Evolutionary conservation across 805 yeast species (phyloP).

Genomic region (Pichia thaimueangensis): DNA sequence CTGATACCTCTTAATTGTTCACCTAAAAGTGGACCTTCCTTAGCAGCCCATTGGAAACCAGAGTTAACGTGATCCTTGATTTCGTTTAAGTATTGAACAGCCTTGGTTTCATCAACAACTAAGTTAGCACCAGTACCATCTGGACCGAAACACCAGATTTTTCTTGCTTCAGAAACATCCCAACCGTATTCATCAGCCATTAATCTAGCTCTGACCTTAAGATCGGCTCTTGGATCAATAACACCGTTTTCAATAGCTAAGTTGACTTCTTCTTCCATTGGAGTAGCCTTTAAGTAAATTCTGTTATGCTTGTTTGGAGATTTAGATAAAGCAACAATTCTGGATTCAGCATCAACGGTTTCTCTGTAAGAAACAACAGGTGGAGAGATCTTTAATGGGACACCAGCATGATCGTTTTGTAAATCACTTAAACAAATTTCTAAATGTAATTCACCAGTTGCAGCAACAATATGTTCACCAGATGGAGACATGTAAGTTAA

Average conservation of each 20-base stretch:
- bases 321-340: conserved; percentile 94
- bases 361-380: conserved; percentile 99
- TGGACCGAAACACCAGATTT: conserved; percentile 99
- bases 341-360: conserved; percentile 90
- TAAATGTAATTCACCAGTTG: conserved; percentile 99
- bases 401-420: conserved; percentile 99
- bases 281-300: conserved; percentile 95
- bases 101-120: conserved; percentile 99
- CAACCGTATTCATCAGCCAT: conserved; percentile 98
- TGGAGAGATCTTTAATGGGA: conserved; percentile 95
- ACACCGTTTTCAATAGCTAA: conserved; percentile 89
- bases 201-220: conserved; percentile 98
- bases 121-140: conserved; percentile 98
- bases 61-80: conserved; percentile 99
- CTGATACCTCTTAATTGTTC: conserved; percentile 95
- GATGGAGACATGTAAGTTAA: conserved; percentile 79
- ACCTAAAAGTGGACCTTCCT: conserved; percentile 98
- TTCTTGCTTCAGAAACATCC: conserved; percentile 99
- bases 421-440: conserved; percentile 95
- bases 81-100: conserved; percentile 97
- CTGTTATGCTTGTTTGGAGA: conserved; percentile 99
- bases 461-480: conserved; percentile 99
- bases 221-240: conserved; percentile 92
- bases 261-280: conserved; percentile 89
- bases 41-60: conserved; percentile 99